phyloP scores from a whole-genome alignment of 2,329 filamentous ascomycete genomes.

The Xylaria multiplex region DNA sequence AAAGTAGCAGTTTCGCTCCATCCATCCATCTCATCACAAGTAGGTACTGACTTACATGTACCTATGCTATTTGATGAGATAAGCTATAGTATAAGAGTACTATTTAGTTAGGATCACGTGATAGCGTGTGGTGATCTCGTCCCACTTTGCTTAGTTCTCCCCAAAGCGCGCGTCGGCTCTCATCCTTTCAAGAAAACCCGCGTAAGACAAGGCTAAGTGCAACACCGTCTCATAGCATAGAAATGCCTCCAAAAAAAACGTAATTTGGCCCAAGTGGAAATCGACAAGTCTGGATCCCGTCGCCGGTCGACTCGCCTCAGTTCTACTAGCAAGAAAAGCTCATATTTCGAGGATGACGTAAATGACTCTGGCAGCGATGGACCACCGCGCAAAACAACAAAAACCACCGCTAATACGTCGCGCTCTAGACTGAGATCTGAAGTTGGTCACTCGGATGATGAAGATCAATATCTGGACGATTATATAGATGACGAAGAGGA shows the following conservation, averaged over 20 bases:
- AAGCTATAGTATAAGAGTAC: too few species aligned
- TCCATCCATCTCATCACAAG: too few species aligned
- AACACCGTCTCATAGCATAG: background rate
- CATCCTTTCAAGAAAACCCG: background rate
- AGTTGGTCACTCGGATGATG: conserved; percentile 41
- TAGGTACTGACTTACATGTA: background rate
- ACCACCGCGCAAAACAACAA: conserved; percentile 37
- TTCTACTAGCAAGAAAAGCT: conserved; percentile 58
- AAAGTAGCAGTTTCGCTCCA: too few species aligned
- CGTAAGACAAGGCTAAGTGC: background rate
- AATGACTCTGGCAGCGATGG: conserved; percentile 38
- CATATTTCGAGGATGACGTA: conserved; percentile 59
- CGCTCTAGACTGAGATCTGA: conserved; percentile 31
- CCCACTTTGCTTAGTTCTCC: background rate
- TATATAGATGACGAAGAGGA: conserved; percentile 50
- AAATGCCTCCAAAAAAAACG: conserved; percentile 44
- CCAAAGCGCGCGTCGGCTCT: conserved; percentile 17
- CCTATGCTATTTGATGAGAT: background rate
- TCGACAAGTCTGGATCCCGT: conserved; percentile 32
- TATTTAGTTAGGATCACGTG: conserved; percentile 29
- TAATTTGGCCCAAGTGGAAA: conserved; percentile 28
- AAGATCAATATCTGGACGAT: conserved; percentile 38
- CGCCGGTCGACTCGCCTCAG: conserved; percentile 58
- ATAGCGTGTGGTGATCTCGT: conserved; percentile 31
- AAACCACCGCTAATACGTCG: conserved; percentile 25